Base-by-base conservation (phyloP, 2,329 filamentous ascomycete genomes). In the Cercospora nicotianae region DNA sequence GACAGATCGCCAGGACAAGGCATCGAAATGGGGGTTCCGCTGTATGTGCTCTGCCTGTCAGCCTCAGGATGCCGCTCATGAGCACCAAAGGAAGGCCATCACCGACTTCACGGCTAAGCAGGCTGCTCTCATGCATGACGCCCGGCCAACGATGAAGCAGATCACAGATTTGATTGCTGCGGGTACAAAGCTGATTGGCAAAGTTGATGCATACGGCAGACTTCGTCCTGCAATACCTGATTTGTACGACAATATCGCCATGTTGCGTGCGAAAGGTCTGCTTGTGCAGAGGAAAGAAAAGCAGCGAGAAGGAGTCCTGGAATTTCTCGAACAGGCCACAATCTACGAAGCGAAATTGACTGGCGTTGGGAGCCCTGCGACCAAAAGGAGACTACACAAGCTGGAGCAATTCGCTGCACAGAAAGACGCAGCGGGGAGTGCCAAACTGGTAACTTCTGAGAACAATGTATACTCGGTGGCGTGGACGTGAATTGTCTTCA, bases 21-120 rank as follows among this genome's bases (percentile, higher is more conserved):
- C 69, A 10, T 51, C 51, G 42, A 74, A 72, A 39, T 74, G 72
- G 72, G 69, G 71, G 0, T 74, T 74, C 59, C 53, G 18, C 30
- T 74, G 72, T 60, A 16, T 33, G n/a, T 74, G 72, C 48, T n/a
- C 62, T 12, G 69, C 68, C 30, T 74, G 72, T 42, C 55, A 69
- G 23, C n/a, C 51, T 26, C 20, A 62, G 16, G 53, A 42, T 13
- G 36, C 33, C 12, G 26, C 30, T 30, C 67, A 67, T 20, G 71
- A 74, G 60, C 20, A 20, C 5, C 20, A 61, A 26, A 67, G 69
- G 12, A 66, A 64, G 42, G 64, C 48, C 12, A 45, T 70, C 53
- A 53, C 36, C 36, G 67, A 69, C 23, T 74, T 72, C 39, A 67
- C 39, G 7, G 30, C 61, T 2, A 57, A 62, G 23, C 66, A 72